Conservation (phyloP, 139 green algal species). For the Eudorina sp. region DNA sequence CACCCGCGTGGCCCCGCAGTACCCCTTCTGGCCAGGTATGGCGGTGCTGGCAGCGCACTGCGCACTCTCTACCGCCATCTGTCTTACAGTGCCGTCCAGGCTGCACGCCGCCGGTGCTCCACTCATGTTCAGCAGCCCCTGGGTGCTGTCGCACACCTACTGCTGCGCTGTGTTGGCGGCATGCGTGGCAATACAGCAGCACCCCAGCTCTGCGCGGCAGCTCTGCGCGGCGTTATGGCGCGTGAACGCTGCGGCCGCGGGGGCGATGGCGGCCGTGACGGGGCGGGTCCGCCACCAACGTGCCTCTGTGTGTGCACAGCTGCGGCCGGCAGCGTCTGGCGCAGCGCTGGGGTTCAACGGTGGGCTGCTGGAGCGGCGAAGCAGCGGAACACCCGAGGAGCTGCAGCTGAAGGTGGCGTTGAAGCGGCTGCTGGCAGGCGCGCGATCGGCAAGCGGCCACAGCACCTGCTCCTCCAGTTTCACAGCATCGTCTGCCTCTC, state of each 20-base stretch:
- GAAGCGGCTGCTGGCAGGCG: not conserved
- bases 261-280: not conserved
- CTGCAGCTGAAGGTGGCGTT: not conserved
- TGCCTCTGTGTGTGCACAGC: too few species aligned
- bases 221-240: not conserved
- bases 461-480: not conserved
- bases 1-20: too few species aligned
- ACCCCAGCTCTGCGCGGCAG: not conserved
- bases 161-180: not conserved
- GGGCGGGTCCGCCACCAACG: too few species aligned
- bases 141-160: constrained; percentile 10
- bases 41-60: constrained; percentile 17
- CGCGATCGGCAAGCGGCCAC: not conserved
- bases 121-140: not conserved
- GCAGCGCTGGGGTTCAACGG: not conserved
- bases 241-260: not conserved
- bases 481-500: not conserved
- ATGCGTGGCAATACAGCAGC: constrained; percentile 12
- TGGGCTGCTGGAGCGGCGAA: not conserved
- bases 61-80: constrained; percentile 28
- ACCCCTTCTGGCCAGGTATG: constrained; percentile 23
- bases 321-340: too few species aligned
- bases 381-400: not conserved
- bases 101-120: not conserved
- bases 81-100: not conserved